A percentile compares a stretch with the other conserved stretches of the same genome.
Evolutionary conservation across 2,329 filamentous ascomycete genomes (phyloP).

Genomic region (Monosporascus cannonballus): DNA sequence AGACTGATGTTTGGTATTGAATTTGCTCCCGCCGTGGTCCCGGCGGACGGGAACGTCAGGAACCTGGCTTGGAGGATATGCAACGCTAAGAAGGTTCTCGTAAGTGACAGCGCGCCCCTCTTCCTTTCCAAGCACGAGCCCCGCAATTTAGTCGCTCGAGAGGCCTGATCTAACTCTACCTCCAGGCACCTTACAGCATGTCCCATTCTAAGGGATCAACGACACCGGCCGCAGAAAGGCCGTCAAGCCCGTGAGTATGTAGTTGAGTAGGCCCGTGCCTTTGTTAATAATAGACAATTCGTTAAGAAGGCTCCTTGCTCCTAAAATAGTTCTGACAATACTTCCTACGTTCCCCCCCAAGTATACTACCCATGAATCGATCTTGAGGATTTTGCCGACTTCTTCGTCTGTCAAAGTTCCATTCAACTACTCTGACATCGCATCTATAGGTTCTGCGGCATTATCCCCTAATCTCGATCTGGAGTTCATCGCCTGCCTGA

Average conservation of each 20-base stretch:
- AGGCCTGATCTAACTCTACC: slow-evolving; percentile 10
- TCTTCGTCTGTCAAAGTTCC: too few species aligned
- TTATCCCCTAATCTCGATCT: too few species aligned
- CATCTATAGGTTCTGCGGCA: too few species aligned
- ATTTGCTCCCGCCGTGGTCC: slow-evolving; percentile 86
- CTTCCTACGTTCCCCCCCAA: too few species aligned
- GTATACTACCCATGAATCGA: too few species aligned
- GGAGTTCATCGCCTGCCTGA: too few species aligned
- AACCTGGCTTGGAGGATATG: slow-evolving; percentile 93
- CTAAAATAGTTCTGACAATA: too few species aligned
- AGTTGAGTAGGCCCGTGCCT: background rate
- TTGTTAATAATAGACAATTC: background rate
- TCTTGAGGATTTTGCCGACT: too few species aligned
- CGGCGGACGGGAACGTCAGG: slow-evolving; percentile 82
- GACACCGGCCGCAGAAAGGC: slow-evolving; percentile 46
- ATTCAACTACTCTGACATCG: too few species aligned
- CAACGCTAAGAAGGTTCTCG: slow-evolving; percentile 91
- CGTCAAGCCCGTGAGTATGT: slow-evolving; percentile 1
- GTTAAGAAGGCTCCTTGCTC: too few species aligned
- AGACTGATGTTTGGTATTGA: slow-evolving; percentile 97
- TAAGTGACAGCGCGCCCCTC: slow-evolving; percentile 38
- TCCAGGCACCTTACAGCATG: slow-evolving; percentile 66
- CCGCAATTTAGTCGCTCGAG: background rate
- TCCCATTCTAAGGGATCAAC: slow-evolving; percentile 56
- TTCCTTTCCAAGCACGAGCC: background rate